Conservation (phyloP, 768 basidiomycete species). For the Suillus lakei region DNA sequence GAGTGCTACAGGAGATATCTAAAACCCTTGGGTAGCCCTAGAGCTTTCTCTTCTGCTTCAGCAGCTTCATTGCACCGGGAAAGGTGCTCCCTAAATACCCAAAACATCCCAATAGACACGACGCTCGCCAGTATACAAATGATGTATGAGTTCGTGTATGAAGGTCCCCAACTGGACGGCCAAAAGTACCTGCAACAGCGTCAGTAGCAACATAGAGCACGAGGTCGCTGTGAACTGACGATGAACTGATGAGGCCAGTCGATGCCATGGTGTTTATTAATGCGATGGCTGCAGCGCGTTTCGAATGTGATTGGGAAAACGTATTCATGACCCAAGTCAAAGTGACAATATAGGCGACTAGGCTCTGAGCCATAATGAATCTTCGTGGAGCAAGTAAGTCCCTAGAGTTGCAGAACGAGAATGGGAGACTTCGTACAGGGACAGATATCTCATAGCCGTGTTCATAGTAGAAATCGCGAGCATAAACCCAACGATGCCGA, state of each 20-base stretch:
- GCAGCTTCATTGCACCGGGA: conserved; percentile 41
- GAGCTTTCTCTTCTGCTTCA: conserved; percentile 42
- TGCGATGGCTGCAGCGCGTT: conserved; percentile 85
- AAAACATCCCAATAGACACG: conserved; percentile 51
- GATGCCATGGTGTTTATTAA: conserved; percentile 79
- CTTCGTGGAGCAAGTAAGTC: conserved; percentile 35
- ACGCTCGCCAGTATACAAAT: conserved; percentile 69
- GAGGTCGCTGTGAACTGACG: conserved; percentile 51
- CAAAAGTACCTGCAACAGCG: conserved; percentile 55
- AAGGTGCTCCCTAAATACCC: conserved; percentile 49
- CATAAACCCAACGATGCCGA: conserved; percentile 72
- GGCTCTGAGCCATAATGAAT: conserved; percentile 75
- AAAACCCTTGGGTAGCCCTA: conserved; percentile 40
- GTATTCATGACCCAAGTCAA: conserved; percentile 55
- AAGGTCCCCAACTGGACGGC: conserved; percentile 70
- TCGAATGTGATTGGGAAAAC: conserved; percentile 81
- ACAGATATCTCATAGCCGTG: conserved; percentile 62
- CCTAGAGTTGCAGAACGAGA: background rate
- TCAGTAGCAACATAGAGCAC: background rate
- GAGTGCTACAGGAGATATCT: conserved; percentile 50
- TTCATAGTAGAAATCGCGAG: conserved; percentile 68
- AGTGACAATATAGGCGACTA: conserved; percentile 70
- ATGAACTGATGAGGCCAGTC: conserved; percentile 79
- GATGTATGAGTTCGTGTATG: conserved; percentile 68
- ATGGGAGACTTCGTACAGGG: conserved; percentile 47